phyloP scores from a whole-genome alignment of 306 rosid genomes.

The Quillaja saponaria region DNA sequence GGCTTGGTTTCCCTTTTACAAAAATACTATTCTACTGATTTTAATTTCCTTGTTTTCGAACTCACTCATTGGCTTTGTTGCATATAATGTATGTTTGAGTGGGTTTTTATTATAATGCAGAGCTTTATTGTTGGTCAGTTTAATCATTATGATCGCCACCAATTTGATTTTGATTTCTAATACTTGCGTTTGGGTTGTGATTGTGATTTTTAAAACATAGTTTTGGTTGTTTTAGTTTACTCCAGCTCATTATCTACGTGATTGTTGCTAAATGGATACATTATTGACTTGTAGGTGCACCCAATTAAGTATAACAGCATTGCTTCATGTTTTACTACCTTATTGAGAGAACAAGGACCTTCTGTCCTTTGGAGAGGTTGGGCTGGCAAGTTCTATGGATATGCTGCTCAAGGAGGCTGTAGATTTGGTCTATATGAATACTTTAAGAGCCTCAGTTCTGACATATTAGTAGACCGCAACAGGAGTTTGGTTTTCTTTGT shows the following conservation, averaged over 20 bases:
- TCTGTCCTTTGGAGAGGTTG: constrained; percentile 62
- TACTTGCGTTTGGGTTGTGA: not conserved
- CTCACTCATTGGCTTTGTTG: not conserved
- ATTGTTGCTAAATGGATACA: constrained; percentile 14
- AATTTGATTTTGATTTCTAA: not conserved
- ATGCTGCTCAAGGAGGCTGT: constrained; percentile 63
- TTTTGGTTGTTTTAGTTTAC: not conserved
- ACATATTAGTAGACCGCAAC: constrained; percentile 38
- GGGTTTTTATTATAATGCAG: not conserved
- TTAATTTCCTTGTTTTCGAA: not conserved
- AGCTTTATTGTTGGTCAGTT: not conserved
- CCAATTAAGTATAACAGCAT: constrained; percentile 52
- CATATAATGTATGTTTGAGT: not conserved
- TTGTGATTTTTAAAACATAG: not conserved
- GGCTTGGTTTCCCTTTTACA: not conserved
- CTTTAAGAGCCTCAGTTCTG: constrained; percentile 49
- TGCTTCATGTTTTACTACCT: constrained; percentile 46
- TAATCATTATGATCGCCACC: not conserved
- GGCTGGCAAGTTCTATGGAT: constrained; percentile 58
- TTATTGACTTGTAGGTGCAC: constrained; percentile 45
- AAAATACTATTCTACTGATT: not conserved
- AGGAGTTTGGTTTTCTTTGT: constrained; percentile 47
- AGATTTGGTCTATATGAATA: constrained; percentile 61
- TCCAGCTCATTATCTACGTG: not conserved
- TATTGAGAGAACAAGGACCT: constrained; percentile 62